Percentiles rank a stretch among this genome's conserved stretches.
Conservation (phyloP, 345 rosid genomes). For the Viola odorata region DNA sequence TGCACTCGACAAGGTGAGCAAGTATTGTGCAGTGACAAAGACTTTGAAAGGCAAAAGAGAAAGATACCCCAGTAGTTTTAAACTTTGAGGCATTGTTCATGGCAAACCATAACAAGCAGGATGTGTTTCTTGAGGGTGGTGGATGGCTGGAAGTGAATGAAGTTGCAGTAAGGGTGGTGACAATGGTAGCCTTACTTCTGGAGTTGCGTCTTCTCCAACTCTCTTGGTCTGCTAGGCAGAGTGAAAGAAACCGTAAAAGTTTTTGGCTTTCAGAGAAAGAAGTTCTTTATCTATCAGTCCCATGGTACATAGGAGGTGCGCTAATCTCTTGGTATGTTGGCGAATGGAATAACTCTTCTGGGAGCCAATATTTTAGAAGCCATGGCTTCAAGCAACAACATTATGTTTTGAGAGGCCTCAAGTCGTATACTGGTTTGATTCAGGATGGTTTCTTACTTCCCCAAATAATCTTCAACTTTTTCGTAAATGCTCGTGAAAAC, state of each 20-base stretch:
- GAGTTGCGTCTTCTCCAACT: conserved; percentile 74
- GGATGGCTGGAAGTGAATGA: conserved; percentile 88
- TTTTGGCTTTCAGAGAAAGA: conserved; percentile 65
- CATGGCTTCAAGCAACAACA: conserved; percentile 28
- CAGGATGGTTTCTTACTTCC: conserved; percentile 79
- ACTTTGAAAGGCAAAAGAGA: conserved; percentile 37
- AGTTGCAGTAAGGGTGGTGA: conserved; percentile 68
- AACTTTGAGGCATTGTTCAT: conserved; percentile 72
- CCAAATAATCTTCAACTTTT: conserved; percentile 65
- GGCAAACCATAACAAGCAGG: conserved; percentile 38
- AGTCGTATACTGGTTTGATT: conserved; percentile 73
- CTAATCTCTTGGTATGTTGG: conserved; percentile 58
- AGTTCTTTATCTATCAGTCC: conserved; percentile 47
- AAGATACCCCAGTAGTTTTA: conserved; percentile 49
- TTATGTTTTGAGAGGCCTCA: conserved; percentile 53
- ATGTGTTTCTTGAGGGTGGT: conserved; percentile 53
- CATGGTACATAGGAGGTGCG: conserved; percentile 57
- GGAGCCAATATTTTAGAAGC: conserved; percentile 14
- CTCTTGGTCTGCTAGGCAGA: conserved; percentile 59
- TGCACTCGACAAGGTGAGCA: conserved; percentile 32
- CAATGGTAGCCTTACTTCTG: conserved; percentile 79
- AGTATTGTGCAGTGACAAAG: conserved; percentile 35
- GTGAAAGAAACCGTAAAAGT: conserved; percentile 26
- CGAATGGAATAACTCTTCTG: conserved; percentile 29
- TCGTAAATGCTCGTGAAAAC: conserved; percentile 39